Evolutionary conservation across 805 yeast species (phyloP), one percentile per base, ranked within the genome.

Genomic region (Saccharomycopsis sp.): DNA sequence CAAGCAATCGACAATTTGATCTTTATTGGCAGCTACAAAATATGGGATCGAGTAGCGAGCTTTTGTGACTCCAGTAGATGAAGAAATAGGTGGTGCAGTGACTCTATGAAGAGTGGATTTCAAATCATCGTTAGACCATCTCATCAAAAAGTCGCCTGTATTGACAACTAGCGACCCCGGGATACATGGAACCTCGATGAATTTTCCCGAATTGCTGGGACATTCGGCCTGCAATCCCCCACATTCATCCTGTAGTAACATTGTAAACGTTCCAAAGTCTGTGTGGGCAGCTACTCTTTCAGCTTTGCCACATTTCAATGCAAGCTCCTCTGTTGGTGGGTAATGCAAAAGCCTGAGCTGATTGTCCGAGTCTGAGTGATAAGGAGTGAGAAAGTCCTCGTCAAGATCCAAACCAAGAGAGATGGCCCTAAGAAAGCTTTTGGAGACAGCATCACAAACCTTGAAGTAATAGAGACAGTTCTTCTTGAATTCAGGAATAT

Each of bases 271-370:
- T 24, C 68, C 69, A 53, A 64, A 65, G 47, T 66, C 69, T 2
- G 68, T 66, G 29, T 66, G 69, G 2, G 68, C 67, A 18, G 66
- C 69, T 24, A 66, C 65, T 59, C 68, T 64, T 52, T 66, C 69
- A 1, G 67, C 50, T 51, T 62, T 64, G 1, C 66, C 65, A 1
- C 44, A 50, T 51, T 58, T 57, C 53, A 66, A 46, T n/a, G 53
- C 55, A 1, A 20, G 34, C 47, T 58, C 64, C 48, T 62, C 59
- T 1, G 66, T 63, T 18, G 66, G 65, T n/a, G 68, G 68, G 50
- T 66, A 66, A 50, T 64, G 67, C 9, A 64, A 53, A 3, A 64
- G 50, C 51, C 68, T 61, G 41, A 66, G 40, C 48, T 65, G 67
- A 50, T 65, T 66, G 48, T 64, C 66, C 1, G 67, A 63, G 8